phyloP scores from a whole-genome alignment of 1,284 basidiomycete species.

The Caloboletus inedulis region DNA sequence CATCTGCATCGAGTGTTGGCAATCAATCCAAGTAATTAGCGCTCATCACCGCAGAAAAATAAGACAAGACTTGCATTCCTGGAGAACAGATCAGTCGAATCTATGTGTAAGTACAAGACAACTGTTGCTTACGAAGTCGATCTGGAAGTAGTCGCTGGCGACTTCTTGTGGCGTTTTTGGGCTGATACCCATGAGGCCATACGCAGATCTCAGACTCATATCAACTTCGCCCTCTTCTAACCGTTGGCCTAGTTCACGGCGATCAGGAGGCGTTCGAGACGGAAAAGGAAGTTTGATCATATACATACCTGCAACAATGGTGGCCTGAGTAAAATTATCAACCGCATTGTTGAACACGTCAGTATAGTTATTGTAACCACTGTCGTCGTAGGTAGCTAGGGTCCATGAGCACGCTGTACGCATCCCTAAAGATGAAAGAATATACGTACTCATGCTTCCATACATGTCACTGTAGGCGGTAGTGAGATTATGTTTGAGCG shows the following conservation, averaged over 20 bases:
- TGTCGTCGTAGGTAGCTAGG: conserved; percentile 12
- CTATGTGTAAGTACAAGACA: background rate
- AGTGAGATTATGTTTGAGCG: conserved; percentile 53
- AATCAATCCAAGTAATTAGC: background rate
- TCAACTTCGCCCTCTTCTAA: conserved; percentile 9
- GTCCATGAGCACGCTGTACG: background rate
- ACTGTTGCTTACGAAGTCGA: conserved; percentile 8
- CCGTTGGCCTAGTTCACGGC: conserved; percentile 1
- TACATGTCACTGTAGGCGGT: conserved; percentile 45
- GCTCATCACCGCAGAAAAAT: background rate
- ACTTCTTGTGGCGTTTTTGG: conserved; percentile 10
- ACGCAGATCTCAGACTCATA: conserved; percentile 12
- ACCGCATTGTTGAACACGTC: conserved; percentile 12
- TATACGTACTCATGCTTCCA: conserved; percentile 42
- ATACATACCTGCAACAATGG: conserved; percentile 9
- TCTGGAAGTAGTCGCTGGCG: conserved; percentile 11
- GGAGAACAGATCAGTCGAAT: conserved; percentile 1
- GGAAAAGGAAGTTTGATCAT: background rate
- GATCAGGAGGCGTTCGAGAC: background rate
- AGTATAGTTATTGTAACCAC: conserved; percentile 9
- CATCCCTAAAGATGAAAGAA: background rate
- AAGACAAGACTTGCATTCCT: conserved; percentile 13
- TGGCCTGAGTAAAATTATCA: conserved; percentile 4
- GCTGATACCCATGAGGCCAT: conserved; percentile 9
- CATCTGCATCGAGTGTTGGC: background rate